These are phyloP conservation scores for Paramecium pentaurelia DNA, from an alignment of 73 alveolate species.

Conservation along the genomic window DNA sequence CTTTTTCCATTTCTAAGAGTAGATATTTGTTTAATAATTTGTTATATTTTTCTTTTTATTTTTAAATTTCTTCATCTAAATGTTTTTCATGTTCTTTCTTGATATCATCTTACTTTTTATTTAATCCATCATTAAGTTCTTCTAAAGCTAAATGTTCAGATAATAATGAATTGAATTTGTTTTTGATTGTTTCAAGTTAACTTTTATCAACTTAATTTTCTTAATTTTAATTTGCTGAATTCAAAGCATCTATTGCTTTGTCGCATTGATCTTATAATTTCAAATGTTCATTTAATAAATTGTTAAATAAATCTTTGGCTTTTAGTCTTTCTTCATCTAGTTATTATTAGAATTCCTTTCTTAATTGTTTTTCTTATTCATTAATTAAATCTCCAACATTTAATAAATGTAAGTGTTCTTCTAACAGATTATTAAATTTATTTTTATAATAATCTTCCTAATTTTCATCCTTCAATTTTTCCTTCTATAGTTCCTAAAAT, in stretches of 20 bases:
- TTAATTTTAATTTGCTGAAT: background rate
- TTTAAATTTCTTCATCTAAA: too few relatives aligned
- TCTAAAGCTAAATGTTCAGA: background rate
- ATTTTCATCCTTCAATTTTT: too few relatives aligned
- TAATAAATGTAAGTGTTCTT: background rate
- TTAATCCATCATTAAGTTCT: background rate
- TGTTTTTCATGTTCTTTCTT: too few relatives aligned
- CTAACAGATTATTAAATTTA: background rate
- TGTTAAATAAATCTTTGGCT: background rate
- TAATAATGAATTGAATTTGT: background rate
- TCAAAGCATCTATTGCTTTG: background rate
- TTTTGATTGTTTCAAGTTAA: background rate
- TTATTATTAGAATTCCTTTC: background rate
- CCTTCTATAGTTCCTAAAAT: too few relatives aligned
- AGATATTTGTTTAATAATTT: background rate
- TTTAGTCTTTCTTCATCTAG: background rate
- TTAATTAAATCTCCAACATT: background rate
- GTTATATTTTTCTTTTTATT: background rate
- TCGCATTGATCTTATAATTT: background rate
- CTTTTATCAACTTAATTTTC: background rate
- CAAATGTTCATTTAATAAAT: background rate
- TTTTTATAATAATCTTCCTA: background rate
- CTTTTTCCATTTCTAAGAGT: background rate
- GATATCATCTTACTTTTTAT: background rate
- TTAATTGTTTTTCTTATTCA: background rate